phyloP scores from a whole-genome alignment of 805 yeast genomes.

The Metschnikowia kunwiensis region DNA sequence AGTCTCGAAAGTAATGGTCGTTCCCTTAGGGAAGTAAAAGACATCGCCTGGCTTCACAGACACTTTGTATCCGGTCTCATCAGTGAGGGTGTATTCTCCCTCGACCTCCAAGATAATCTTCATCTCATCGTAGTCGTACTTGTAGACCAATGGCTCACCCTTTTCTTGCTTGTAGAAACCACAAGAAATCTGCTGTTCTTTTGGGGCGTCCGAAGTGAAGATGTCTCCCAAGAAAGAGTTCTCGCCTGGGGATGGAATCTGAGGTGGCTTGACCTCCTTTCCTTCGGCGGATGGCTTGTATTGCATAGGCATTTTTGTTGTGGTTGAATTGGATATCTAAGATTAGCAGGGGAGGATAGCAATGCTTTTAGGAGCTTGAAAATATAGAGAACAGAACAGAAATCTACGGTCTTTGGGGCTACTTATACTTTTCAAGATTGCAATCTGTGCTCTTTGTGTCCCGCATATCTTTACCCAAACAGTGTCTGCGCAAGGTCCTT shows the following conservation, averaged over 20 bases:
- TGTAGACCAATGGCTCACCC: constrained; percentile 68
- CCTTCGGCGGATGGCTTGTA: constrained; percentile 54
- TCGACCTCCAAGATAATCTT: constrained; percentile 65
- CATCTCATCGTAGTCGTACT: constrained; percentile 64
- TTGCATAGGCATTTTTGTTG: constrained; percentile 50
- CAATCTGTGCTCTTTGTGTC: constrained; percentile 5
- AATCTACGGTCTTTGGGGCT: neutral
- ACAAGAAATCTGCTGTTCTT: constrained; percentile 57
- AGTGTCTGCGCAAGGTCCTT: constrained; percentile 2
- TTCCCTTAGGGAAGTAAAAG: constrained; percentile 64
- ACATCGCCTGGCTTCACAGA: constrained; percentile 63
- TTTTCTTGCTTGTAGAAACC: constrained; percentile 70
- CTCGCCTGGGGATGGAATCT: constrained; percentile 61
- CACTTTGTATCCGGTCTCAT: constrained; percentile 60
- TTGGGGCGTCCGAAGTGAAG: constrained; percentile 58
- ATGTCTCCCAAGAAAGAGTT: constrained; percentile 69
- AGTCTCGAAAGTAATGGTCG: constrained; percentile 57
- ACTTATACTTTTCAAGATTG: constrained; percentile 3
- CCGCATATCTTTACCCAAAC: constrained; percentile 8
- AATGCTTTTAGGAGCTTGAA: neutral
- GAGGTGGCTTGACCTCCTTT: constrained; percentile 52
- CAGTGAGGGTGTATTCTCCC: constrained; percentile 60
- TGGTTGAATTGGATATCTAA: neutral
- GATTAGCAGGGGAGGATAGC: constrained; percentile 3
- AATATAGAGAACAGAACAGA: neutral